Conservation (phyloP, 495 filamentous ascomycete genomes). For the Neurospora intermedia region DNA sequence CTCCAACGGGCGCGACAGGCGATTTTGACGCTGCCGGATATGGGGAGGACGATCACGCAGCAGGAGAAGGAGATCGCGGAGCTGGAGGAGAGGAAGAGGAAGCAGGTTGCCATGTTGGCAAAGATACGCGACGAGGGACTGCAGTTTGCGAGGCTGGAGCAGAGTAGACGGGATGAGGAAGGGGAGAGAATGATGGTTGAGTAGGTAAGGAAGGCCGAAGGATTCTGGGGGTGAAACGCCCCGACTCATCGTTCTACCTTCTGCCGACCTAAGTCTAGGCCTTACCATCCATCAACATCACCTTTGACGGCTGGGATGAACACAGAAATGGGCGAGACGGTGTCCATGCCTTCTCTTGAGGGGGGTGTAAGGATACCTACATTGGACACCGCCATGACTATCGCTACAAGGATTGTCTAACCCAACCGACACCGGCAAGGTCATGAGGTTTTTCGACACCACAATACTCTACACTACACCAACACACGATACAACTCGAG, state of each 20-base stretch:
- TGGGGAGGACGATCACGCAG: conserved; percentile 59
- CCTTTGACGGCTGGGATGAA: neutral
- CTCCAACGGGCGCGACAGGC: conserved; percentile 64
- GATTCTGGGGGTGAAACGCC: neutral
- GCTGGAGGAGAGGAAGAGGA: conserved; percentile 55
- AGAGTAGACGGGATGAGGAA: conserved; percentile 2
- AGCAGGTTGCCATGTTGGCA: conserved; percentile 46
- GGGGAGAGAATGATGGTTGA: conserved; percentile 19
- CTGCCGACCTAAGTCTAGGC: neutral
- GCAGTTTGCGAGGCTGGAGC: conserved; percentile 17
- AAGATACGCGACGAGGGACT: conserved; percentile 32
- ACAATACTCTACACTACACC: neutral
- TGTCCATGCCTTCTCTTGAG: no score
- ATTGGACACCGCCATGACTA: neutral
- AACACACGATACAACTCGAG: neutral
- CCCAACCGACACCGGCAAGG: neutral
- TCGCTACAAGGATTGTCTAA: neutral
- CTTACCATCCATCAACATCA: neutral
- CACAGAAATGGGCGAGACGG: neutral
- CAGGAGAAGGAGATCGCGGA: conserved; percentile 71
- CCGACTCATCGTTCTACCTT: neutral
- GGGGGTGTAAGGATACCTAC: neutral
- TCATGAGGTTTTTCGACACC: neutral
- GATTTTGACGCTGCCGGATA: conserved; percentile 61
- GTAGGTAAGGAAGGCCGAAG: neutral